Conservation (phyloP, 495 filamentous ascomycete species). For the Copromyces sp. region DNA sequence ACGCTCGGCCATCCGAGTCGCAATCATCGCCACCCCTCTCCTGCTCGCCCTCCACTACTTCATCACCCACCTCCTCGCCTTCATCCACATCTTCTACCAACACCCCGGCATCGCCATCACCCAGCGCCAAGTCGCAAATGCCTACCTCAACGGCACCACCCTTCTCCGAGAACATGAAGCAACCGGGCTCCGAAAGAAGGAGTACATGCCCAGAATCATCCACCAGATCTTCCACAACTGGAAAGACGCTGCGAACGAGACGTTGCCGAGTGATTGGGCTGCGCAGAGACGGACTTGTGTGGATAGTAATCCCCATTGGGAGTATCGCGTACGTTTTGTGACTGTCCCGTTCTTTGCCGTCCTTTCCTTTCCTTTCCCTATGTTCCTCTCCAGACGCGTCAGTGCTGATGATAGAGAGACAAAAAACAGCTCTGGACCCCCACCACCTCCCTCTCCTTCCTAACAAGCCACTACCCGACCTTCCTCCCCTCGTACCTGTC, state of each 20-base stretch:
- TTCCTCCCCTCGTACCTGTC: constrained; percentile 75
- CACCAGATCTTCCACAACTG: constrained; percentile 78
- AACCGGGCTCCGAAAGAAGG: not conserved
- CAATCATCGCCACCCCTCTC: constrained; percentile 3
- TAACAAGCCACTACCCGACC: constrained; percentile 69
- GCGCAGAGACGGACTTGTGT: constrained; percentile 65
- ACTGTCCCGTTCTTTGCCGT: not conserved
- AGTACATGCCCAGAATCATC: constrained; percentile 62
- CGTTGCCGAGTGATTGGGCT: constrained; percentile 64
- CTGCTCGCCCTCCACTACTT: constrained; percentile 5
- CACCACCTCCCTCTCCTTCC: constrained; percentile 62
- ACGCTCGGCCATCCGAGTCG: constrained; percentile 6
- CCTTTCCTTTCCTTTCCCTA: not conserved
- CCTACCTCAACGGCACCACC: constrained; percentile 1
- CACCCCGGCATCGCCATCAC: constrained; percentile 18
- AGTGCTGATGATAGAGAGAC: not conserved
- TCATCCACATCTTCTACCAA: constrained; percentile 18
- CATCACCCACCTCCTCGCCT: constrained; percentile 12
- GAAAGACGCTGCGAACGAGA: constrained; percentile 32
- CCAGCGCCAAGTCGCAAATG: constrained; percentile 10
- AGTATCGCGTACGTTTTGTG: constrained; percentile 56
- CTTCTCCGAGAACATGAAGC: not conserved
- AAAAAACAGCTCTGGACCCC: constrained; percentile 72
- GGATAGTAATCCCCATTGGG: constrained; percentile 65
- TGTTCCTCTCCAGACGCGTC: not conserved